phyloP scores from a whole-genome alignment of 495 filamentous ascomycete genomes.

The Penicillium chermesinum region DNA sequence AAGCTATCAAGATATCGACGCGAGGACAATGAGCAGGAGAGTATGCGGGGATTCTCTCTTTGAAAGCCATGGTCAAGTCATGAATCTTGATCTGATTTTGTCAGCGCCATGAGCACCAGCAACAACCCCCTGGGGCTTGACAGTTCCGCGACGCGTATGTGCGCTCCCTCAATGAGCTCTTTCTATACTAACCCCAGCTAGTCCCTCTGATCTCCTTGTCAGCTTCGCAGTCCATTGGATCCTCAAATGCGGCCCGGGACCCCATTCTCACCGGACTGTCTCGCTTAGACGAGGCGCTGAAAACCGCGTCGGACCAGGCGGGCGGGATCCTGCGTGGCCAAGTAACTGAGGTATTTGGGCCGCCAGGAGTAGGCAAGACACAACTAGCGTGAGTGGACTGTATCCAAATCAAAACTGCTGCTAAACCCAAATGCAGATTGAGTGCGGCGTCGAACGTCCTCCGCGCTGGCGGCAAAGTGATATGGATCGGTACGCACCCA shows the following conservation, averaged over 20 bases:
- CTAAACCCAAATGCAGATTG: conserved; percentile 46
- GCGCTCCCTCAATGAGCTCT: neutral
- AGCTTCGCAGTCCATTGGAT: conserved; percentile 74
- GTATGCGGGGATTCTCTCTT: neutral
- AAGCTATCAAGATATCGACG: no score
- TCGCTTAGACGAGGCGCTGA: conserved; percentile 54
- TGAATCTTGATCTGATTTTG: neutral
- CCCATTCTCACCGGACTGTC: conserved; percentile 63
- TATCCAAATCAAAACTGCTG: neutral
- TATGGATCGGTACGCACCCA: conserved; percentile 77
- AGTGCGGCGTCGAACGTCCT: conserved; percentile 64
- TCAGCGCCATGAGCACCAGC: conserved; percentile 21
- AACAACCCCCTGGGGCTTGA: conserved; percentile 29
- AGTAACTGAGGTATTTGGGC: conserved; percentile 85
- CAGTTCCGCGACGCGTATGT: conserved; percentile 29
- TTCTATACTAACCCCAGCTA: conserved; percentile 6
- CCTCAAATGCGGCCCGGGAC: conserved; percentile 44
- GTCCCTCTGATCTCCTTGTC: conserved; percentile 77
- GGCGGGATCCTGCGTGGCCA: conserved; percentile 63
- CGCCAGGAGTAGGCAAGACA: conserved; percentile 85
- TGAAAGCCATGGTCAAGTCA: neutral
- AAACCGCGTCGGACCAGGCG: conserved; percentile 7
- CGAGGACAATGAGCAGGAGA: neutral
- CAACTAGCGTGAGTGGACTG: conserved; percentile 64
- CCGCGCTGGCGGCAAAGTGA: conserved; percentile 54